Conservation (phyloP, 208 protist genomes). For the Porcisia hertigi region DNA sequence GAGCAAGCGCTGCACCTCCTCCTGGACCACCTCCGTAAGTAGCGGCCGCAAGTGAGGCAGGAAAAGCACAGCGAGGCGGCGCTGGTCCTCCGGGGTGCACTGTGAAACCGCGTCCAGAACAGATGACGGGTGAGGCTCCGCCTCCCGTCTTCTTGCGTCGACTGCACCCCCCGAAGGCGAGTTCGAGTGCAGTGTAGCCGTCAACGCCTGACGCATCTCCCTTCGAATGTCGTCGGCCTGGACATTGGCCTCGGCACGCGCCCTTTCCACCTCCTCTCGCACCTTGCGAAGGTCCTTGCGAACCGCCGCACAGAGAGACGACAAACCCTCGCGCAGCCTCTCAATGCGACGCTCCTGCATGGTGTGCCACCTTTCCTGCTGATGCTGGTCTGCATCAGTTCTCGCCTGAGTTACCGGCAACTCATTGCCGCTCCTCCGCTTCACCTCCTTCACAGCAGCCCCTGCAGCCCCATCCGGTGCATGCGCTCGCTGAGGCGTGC, state of each 20-base stretch:
- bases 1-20: slow-evolving; percentile 15
- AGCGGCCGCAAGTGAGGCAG: slow-evolving; percentile 28
- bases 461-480: background rate
- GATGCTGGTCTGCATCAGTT: background rate
- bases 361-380: slow-evolving; percentile 14
- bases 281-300: slow-evolving; percentile 60
- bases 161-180: background rate
- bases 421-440: background rate
- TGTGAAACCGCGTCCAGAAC: slow-evolving; percentile 24
- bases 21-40: slow-evolving; percentile 12
- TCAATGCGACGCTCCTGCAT: slow-evolving; percentile 26
- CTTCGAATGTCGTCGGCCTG: background rate
- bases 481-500: slow-evolving; percentile 1
- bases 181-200: background rate
- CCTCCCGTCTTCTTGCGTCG: background rate
- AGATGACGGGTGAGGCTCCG: slow-evolving; percentile 2
- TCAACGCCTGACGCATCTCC: background rate
- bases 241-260: background rate
- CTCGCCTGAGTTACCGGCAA: background rate
- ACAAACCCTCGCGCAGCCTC: slow-evolving; percentile 55
- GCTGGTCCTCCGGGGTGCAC: slow-evolving; percentile 25
- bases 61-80: slow-evolving; percentile 21
- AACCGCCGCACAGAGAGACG: slow-evolving; percentile 69
- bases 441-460: background rate
- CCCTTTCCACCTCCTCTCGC: slow-evolving; percentile 15